Conservation (phyloP, 2,329 filamentous ascomycete genomes). For the Ascochyta clinopodiicola region DNA sequence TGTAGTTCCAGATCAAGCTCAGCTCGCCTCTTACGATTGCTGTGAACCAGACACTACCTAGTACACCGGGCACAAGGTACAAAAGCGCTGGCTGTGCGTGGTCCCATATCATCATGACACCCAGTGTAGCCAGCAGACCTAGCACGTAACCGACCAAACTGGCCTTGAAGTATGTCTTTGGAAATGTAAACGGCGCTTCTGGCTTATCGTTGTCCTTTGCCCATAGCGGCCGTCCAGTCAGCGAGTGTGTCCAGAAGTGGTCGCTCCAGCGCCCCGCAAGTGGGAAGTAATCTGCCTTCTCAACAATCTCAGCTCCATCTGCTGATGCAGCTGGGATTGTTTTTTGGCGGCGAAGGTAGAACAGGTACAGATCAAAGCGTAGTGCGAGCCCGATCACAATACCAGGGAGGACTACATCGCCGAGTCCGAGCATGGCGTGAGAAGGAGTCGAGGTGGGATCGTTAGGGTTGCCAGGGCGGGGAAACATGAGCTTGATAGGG, state of each 20-base stretch:
- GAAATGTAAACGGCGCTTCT: conserved; percentile 61
- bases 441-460: conserved; percentile 51
- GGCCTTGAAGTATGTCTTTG: conserved; percentile 85
- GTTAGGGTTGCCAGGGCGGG: conserved; percentile 62
- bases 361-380: conserved; percentile 87
- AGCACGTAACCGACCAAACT: conserved; percentile 76
- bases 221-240: conserved; percentile 39
- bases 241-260: conserved; percentile 72
- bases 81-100: conserved; percentile 89
- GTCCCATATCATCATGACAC: conserved; percentile 76
- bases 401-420: conserved; percentile 92
- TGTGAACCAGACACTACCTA: conserved; percentile 76
- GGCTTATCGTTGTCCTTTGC: conserved; percentile 14
- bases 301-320: conserved; percentile 22
- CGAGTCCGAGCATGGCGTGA: conserved; percentile 82
- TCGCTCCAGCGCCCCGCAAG: conserved; percentile 81
- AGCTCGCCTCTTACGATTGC: conserved; percentile 75
- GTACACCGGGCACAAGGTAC: conserved; percentile 87
- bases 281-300: conserved; percentile 52
- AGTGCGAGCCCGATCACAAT: conserved; percentile 88
- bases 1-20: conserved; percentile 79
- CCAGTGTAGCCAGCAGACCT: conserved; percentile 78
- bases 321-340: conserved; percentile 19
- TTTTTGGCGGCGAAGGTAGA: conserved; percentile 73
- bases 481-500: conserved; percentile 90